A percentile compares a stretch with the other conserved stretches of the same genome.
These are phyloP conservation scores for Elongisporangium prolatum DNA, from an alignment of 352 stramenopile genomes.

Conservation along the genomic window DNA sequence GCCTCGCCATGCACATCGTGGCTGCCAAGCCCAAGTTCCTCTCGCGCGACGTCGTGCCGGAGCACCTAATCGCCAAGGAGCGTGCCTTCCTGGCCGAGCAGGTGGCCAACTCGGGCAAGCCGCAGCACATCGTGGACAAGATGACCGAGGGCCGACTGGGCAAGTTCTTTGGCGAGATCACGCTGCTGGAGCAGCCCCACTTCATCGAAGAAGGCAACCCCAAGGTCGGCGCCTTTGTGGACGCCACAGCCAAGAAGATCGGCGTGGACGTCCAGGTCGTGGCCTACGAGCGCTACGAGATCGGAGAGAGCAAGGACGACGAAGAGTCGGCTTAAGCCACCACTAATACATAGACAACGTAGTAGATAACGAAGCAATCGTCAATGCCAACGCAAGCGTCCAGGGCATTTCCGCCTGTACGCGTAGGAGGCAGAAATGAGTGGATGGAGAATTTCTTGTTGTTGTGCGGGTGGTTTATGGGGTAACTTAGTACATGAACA, in stretches of 20 bases:
- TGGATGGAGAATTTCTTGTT: not conserved
- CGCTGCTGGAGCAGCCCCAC: conserved; percentile 91
- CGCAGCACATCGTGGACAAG: conserved; percentile 91
- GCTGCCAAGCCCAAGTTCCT: conserved; percentile 91
- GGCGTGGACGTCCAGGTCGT: conserved; percentile 54
- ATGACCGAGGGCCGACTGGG: conserved; percentile 91
- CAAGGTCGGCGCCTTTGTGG: conserved; percentile 81
- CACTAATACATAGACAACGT: conserved; percentile 7
- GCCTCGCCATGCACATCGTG: conserved; percentile 95
- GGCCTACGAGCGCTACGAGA: conserved; percentile 76
- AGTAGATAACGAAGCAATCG: not conserved
- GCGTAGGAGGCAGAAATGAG: not conserved
- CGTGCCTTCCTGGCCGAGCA: conserved; percentile 88
- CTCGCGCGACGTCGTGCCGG: conserved; percentile 79
- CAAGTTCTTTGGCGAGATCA: conserved; percentile 94
- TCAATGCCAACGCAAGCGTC: not conserved
- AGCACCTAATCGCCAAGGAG: conserved; percentile 88
- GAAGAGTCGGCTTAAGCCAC: conserved; percentile 26
- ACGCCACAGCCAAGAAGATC: conserved; percentile 53
- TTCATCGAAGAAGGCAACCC: conserved; percentile 93
- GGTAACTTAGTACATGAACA: conserved; percentile 93
- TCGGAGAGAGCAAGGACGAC: conserved; percentile 51
- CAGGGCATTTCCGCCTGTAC: not conserved
- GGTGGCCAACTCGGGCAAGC: conserved; percentile 85
- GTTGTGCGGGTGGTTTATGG: not conserved